These are phyloP conservation scores for Chlamydomonas incerta DNA, from an alignment of 139 green algal species.

Conservation along the genomic window DNA sequence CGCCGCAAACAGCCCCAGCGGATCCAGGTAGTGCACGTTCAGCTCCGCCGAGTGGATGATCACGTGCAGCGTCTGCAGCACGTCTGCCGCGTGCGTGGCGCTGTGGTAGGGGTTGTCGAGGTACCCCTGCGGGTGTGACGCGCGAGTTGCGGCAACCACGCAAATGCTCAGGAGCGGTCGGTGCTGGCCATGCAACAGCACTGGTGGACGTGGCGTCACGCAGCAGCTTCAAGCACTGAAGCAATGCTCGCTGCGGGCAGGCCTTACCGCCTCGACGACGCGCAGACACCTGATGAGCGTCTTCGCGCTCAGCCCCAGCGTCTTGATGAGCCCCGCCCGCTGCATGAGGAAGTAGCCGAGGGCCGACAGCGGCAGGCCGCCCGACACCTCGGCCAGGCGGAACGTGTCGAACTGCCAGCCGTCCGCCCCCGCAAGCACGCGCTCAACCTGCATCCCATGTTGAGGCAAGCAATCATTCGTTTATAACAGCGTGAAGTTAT, in stretches of 20 bases:
- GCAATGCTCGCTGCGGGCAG: background rate
- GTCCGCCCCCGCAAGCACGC: constrained; percentile 38
- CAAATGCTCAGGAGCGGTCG: too few relatives aligned
- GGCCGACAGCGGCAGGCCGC: constrained; percentile 42
- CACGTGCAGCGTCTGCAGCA: constrained; percentile 58
- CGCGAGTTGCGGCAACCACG: too few relatives aligned
- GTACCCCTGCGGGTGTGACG: constrained; percentile 33
- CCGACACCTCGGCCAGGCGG: constrained; percentile 42
- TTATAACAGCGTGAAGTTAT: too few relatives aligned
- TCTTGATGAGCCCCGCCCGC: constrained; percentile 30
- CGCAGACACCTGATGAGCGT: constrained; percentile 24
- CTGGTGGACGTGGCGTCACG: too few relatives aligned
- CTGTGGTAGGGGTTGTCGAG: constrained; percentile 65
- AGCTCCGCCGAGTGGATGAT: constrained; percentile 38
- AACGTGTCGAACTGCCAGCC: constrained; percentile 54
- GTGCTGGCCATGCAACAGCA: too few relatives aligned
- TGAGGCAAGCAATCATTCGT: too few relatives aligned
- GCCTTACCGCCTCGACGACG: background rate
- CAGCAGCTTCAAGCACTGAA: too few relatives aligned
- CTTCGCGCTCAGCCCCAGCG: constrained; percentile 8
- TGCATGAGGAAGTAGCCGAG: constrained; percentile 42
- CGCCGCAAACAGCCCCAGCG: constrained; percentile 23
- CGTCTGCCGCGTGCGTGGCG: constrained; percentile 60
- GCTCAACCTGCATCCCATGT: constrained; percentile 27
- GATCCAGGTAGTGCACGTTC: constrained; percentile 30